Percentiles rank a stretch among this genome's conserved stretches.
Conservation (phyloP, 1,139 yeast genomes). For the Keqinozyma sinolaborantium region DNA sequence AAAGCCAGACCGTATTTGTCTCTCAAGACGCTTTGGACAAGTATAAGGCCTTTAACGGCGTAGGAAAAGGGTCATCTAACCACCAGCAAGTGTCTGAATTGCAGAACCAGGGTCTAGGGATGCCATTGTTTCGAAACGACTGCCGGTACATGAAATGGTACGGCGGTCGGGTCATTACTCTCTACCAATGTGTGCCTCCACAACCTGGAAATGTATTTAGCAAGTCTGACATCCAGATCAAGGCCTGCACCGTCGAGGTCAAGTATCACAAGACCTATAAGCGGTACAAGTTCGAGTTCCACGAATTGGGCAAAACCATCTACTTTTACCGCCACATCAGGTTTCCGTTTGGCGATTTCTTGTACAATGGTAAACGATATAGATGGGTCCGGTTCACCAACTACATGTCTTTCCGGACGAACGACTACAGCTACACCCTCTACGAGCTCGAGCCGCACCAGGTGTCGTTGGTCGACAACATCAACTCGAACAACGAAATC, state of each 20-base stretch:
- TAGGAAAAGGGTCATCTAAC: neutral
- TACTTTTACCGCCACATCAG: slow-evolving; percentile 2
- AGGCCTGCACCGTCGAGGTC: neutral
- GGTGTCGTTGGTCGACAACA: slow-evolving; percentile 2
- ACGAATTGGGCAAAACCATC: neutral
- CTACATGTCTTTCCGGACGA: neutral
- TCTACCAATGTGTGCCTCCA: neutral
- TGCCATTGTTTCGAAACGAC: neutral
- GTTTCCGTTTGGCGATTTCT: slow-evolving; percentile 6
- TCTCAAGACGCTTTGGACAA: neutral
- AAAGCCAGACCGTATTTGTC: neutral
- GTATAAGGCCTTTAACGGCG: neutral
- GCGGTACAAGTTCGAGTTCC: slow-evolving; percentile 1
- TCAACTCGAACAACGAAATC: slow-evolving; percentile 1
- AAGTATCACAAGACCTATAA: neutral
- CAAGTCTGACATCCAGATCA: neutral
- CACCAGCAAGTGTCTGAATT: neutral
- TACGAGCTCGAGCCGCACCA: slow-evolving; percentile 3
- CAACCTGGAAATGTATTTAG: neutral
- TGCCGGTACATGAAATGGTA: neutral
- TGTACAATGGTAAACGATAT: slow-evolving; percentile 2
- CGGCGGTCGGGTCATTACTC: neutral
- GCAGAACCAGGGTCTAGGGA: neutral
- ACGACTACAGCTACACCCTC: slow-evolving; percentile 2
- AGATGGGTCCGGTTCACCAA: slow-evolving; percentile 4